Evolutionary conservation across 129 eudicot genomes (phyloP), one percentile per base, ranked within the genome.

Genomic region (Logfia minima): DNA sequence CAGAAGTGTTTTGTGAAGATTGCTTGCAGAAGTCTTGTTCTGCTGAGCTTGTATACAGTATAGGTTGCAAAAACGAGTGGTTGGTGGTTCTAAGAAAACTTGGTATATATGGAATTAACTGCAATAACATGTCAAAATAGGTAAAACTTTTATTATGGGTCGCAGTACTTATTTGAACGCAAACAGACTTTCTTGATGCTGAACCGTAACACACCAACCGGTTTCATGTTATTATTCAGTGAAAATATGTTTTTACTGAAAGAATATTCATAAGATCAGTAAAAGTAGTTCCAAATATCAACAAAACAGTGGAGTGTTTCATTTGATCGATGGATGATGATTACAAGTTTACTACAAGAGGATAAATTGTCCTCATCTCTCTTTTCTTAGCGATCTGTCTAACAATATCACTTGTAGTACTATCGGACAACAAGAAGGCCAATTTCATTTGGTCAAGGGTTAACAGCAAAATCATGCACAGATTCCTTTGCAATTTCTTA

Each of bases 331-430:
- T 37, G 68, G 34, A 66, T 55, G 34, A 66, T 55, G 43, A 78
- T 72, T 63, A 62, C 82, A 71, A 48, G 67, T 31, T 77, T 66
- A 77, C 81, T 66, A 77, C 81, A 66, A 76, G 64, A 64, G 72
- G 65, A 65, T 51, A 21, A 5, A 28, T 41, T 13, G 37, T 60
- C 70, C 78, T 61, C 61, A 6, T 61, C 59, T 60, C 28, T 74
- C 2, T 69, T 69, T 23, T 45, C 21, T 3, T 31, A 23, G 2
- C 62, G 11, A 21, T 41, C 26, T 2, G 18, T 26, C 39, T 17
- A 71, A 71, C 26, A 37, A 14, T 74, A 58, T 60, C 41, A 51
- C 11, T 45, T 31, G 14, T 65, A 31, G 13, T 65, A 28, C 10
- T 29, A 71, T 19, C 11, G 43, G 31, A 59, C 35, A 59, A 59